phyloP scores from a whole-genome alignment of 345 rosid genomes.

The Kandelia obovata region DNA sequence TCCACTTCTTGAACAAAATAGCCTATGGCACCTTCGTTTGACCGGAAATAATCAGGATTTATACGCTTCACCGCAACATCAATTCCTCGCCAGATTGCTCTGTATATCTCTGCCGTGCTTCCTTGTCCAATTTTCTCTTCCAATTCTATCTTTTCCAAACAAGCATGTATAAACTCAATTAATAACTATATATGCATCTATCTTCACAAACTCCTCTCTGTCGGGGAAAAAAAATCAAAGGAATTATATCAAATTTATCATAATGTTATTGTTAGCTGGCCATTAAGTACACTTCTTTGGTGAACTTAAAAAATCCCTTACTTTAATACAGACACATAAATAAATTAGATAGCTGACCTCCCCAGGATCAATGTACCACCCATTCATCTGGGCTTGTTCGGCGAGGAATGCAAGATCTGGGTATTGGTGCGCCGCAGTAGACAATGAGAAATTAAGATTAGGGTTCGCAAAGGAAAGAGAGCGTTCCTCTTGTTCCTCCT shows the following conservation, averaged over 20 bases:
- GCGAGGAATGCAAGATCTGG: constrained; percentile 20
- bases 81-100: constrained; percentile 50
- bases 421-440: constrained; percentile 6
- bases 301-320: no score
- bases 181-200: no score
- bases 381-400: constrained; percentile 42
- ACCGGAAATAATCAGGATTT: constrained; percentile 36
- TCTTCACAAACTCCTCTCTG: no score
- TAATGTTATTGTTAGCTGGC: no score
- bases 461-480: constrained; percentile 16
- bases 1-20: constrained; percentile 54
- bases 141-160: constrained; percentile 33
- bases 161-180: background rate
- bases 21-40: constrained; percentile 29
- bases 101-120: constrained; percentile 50
- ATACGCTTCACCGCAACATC: constrained; percentile 65
- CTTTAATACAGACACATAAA: background rate
- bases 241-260: no score
- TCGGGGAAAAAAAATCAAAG: no score
- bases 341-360: constrained; percentile 28
- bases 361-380: constrained; percentile 48
- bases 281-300: no score
- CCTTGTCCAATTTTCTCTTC: constrained; percentile 46
- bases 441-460: constrained; percentile 4
- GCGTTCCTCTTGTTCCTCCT: constrained; percentile 14